Evolutionary conservation across 306 rosid genomes (phyloP), one percentile per base, ranked within the genome.

Genomic region (Luffa acutangula): DNA sequence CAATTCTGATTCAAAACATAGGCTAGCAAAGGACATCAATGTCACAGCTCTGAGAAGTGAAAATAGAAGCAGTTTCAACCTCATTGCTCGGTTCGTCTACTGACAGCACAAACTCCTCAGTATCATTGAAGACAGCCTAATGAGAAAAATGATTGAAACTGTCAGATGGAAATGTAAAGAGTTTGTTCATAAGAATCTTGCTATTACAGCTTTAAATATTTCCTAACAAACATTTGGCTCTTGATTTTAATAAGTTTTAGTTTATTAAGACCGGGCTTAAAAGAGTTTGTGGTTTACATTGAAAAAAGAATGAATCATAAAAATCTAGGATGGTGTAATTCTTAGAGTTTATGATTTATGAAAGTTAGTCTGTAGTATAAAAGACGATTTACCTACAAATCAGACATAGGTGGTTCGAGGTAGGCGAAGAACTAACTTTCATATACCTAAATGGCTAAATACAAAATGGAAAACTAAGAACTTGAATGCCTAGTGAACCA

Each of bases 41-140:
- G 39, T 31, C 33, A 73, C 51, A 74, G 34, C 17, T 49, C 12
- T 34, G 13, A 36, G 63, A 31, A 75, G 78, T 6, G 46, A 75
- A 56, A 51, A 17, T 15, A 75, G 82, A 75, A 79, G 78, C 56
- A 18, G 48, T 80, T 83, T 90, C 77, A 70, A 92, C 98, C 97
- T 94, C 98, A 56, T 94, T 94, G 89, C 78, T 92, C n/a, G 82
- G 77, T 81, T 94, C 97, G 81, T 94, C 97, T 74, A 94, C 83
- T 70, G 92, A 94, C 69, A 94, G 84, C 60, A 94, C 81, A 85
- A 92, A 94, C 80, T 94, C 98, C 87, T 91, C 97, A 0, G 92
- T 86, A 83, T 89, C 85, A 42, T 92, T 91, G 79, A 94, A 94
- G 52, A 83, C 86, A 81, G 97, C 98, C 98, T 94, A 87, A 87